Base-by-base conservation (phyloP, 805 yeast genomes). In the Sugiyamaella floridensis region DNA sequence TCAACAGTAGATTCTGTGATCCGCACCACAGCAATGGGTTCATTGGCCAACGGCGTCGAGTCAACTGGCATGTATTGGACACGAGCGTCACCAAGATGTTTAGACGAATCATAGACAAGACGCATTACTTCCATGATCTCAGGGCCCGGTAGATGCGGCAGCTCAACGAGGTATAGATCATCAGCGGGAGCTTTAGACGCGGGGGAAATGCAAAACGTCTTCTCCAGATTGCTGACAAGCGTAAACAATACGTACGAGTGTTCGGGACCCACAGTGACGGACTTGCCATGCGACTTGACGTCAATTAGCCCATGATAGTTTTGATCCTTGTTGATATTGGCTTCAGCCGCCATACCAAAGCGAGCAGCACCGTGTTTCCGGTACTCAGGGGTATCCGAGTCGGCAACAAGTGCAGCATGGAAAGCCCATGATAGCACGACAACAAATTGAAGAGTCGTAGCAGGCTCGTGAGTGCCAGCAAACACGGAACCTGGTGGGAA, bases 401-500 rank as follows among this genome's bases (percentile, higher is more conserved):
- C 85, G 29, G 90, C 90, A 1, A 90, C 89, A 48, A 90, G 67
- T 2, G 89, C 79, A 1, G 97, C 89, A 67, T 90, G 97, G 57
- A 89, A 79, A 0, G 85, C 95, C 87, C 95, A 82, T 0, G 96
- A 86, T 0, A 81, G 74, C 9, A 89, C 95, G 1, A 87, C 87
- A 15, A 67, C 45, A 3, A 67, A 60, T 10, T 57, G 59, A 4
- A 55, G 78, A 54, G 62, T 82, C 73, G 49, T 63, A 60, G 55
- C 50, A 7, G 69, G 66, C 6, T 32, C 19, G 0, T 52, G 48
- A 3, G 63, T 48, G 7, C 52, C 53, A 5, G 44, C 37, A 8
- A 45, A 18, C 12, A 6, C 28, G 14, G 65, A 70, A 34, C 57
- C 72, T 10, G 52, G 46, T 0, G 82, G 79, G 52, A 82, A 75